These are phyloP conservation scores for Exutisphaerella laricina DNA, from an alignment of 2,329 filamentous ascomycete genomes.

Conservation along the genomic window DNA sequence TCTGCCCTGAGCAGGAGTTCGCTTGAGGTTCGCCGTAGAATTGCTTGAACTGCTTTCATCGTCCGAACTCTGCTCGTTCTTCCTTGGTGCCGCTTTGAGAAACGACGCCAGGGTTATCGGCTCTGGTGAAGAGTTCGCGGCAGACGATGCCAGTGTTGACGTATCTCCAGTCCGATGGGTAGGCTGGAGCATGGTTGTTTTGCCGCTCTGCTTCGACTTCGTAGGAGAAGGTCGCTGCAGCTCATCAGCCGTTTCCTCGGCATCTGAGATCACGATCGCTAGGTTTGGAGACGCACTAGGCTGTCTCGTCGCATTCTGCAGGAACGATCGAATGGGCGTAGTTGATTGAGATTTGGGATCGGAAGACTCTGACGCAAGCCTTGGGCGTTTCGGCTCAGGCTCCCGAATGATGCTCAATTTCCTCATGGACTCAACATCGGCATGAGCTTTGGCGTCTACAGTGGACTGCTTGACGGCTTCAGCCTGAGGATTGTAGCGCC, in stretches of 20 bases:
- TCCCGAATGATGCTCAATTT: constrained; percentile 18
- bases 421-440: constrained; percentile 5
- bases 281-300: background rate
- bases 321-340: constrained; percentile 1
- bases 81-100: constrained; percentile 7
- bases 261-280: background rate
- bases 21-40: background rate
- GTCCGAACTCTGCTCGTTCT: background rate
- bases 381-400: constrained; percentile 18
- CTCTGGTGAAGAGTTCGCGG: constrained; percentile 9
- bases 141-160: constrained; percentile 4
- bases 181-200: constrained; percentile 12
- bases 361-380: constrained; percentile 15
- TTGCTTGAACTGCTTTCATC: background rate
- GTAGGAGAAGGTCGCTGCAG: background rate
- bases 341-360: constrained; percentile 3
- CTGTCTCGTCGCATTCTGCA: background rate
- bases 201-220: constrained; percentile 3
- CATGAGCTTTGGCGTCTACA: too few species aligned
- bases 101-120: constrained; percentile 18
- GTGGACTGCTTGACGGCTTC: background rate
- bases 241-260: constrained; percentile 10
- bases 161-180: background rate
- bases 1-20: constrained; percentile 5
- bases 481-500: constrained; percentile 24